A percentile compares a stretch with the other conserved stretches of the same genome.
Evolutionary conservation across 1,284 basidiomycete genomes (phyloP).

Genomic region (Malassezia equina): DNA sequence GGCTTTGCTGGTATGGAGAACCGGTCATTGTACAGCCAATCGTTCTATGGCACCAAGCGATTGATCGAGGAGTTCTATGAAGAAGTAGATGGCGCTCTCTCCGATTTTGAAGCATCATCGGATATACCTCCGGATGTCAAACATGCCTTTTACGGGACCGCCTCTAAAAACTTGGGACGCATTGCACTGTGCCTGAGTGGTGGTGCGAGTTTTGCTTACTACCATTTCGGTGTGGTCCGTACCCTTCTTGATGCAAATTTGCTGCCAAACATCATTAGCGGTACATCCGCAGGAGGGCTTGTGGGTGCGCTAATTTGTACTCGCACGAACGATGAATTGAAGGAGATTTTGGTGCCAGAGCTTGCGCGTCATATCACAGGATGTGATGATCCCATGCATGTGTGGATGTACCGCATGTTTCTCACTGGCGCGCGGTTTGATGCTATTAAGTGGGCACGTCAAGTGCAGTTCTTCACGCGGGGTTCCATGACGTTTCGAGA

Average conservation of each 20-base stretch:
- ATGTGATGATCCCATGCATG: conserved; percentile 61
- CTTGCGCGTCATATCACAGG: conserved; percentile 75
- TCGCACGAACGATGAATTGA: conserved; percentile 78
- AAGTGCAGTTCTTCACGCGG: conserved; percentile 72
- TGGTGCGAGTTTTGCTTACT: conserved; percentile 83
- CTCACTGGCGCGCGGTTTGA: conserved; percentile 88
- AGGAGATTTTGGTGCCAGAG: conserved; percentile 52
- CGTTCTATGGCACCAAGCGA: conserved; percentile 52
- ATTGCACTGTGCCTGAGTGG: conserved; percentile 86
- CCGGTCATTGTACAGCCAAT: conserved; percentile 74
- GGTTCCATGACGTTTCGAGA: conserved; percentile 93
- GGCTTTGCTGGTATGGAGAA: conserved; percentile 95
- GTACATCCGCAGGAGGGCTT: conserved; percentile 84
- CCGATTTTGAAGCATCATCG: conserved; percentile 26
- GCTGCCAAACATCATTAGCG: conserved; percentile 74
- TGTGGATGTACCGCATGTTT: conserved; percentile 71
- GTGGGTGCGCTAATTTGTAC: conserved; percentile 64
- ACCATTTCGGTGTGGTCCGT: conserved; percentile 76
- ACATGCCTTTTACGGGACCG: conserved; percentile 76
- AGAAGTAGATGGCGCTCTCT: conserved; percentile 30
- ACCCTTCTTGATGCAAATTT: conserved; percentile 80
- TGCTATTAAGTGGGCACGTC: conserved; percentile 69
- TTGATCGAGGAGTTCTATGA: conserved; percentile 35
- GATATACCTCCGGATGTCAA: conserved; percentile 75
- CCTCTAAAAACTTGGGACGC: conserved; percentile 77